A percentile compares a stretch with the other conserved stretches of the same genome.
phyloP scores from a whole-genome alignment of 768 basidiomycete genomes.

The Amanita jacksonii region DNA sequence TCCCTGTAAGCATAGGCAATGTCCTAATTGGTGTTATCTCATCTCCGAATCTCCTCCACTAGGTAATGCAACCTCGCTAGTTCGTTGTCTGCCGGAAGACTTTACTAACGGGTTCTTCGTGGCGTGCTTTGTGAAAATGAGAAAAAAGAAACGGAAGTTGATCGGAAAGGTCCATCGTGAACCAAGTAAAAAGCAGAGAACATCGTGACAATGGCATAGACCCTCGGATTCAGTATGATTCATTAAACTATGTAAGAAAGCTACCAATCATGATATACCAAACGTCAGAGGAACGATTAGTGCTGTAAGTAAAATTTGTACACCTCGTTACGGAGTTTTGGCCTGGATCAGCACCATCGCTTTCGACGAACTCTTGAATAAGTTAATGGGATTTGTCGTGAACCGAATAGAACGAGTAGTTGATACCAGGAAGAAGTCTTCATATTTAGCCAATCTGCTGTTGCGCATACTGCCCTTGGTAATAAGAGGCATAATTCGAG shows the following conservation, averaged over 20 bases:
- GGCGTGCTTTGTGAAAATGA: conserved; percentile 64
- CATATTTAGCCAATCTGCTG: conserved; percentile 37
- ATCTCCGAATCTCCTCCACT: not conserved
- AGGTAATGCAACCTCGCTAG: conserved; percentile 50
- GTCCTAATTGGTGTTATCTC: not conserved
- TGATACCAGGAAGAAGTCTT: not conserved
- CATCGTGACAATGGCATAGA: too few relatives aligned
- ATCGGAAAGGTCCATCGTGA: conserved; percentile 5
- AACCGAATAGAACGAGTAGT: not conserved
- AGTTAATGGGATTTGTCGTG: conserved; percentile 2
- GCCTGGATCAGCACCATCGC: not conserved
- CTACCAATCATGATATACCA: conserved; percentile 13
- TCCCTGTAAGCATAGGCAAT: conserved; percentile 29
- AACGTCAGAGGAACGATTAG: not conserved
- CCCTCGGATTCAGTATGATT: conserved; percentile 9
- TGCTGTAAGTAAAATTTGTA: not conserved
- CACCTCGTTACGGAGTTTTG: too few relatives aligned
- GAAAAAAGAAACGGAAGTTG: conserved; percentile 13
- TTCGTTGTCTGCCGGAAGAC: conserved; percentile 78
- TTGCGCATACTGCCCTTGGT: conserved; percentile 81
- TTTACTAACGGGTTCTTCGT: conserved; percentile 97
- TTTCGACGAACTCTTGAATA: not conserved
- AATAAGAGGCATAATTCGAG: conserved; percentile 77
- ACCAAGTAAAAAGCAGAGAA: conserved; percentile 17
- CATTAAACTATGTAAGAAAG: conserved; percentile 2